Evolutionary conservation across 352 stramenopile species (phyloP), one percentile per base, ranked within the genome.

Genomic region (Thalassiosira ordinaria): DNA sequence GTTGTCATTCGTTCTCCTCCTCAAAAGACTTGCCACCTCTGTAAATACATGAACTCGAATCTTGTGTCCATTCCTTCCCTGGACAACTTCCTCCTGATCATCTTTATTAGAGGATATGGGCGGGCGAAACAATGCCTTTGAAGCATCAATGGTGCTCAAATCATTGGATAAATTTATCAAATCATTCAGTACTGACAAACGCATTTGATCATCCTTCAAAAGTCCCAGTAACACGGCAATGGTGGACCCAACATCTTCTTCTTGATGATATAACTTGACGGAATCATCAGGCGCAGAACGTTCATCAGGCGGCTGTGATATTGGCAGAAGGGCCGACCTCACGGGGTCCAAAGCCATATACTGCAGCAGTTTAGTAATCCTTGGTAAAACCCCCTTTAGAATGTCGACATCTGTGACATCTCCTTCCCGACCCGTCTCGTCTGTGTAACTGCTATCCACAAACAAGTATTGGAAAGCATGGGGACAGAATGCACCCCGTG

Each of bases 121-220:
- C 27, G 80, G 75, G 66, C 82, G 26, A 57, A 84, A 82, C 16
- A 84, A 39, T 22, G 65, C 75, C 55, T 27, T 33, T 6, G 60
- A 76, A 33, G 79, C 55, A 29, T 82, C 60, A 56, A 88, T 55
- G 16, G 35, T 70, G 46, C 75, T 76, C 47, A 88, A 56, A 79
- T 84, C 70, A 68, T 88, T 68, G 8, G 66, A 78, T 24, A 88
- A 52, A 41, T 59, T 67, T 8, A 84, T 74, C 74, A 88, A 79
- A 78, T 88, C 80, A 41, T 71, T n/a, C 0, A 82, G 51, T 29
- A 69, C 80, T 49, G 20, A 37, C 13, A 72, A 44, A 49, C 59
- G 31, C 14, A 60, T 24, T 18, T 73, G 26, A 18, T 80, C 31
- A n/a, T 63, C 59, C 8, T 73, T 26, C 14, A 84, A 56, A n/a